These are phyloP conservation scores for Populus ilicifolia DNA, from an alignment of 345 rosid species.

Conservation along the genomic window DNA sequence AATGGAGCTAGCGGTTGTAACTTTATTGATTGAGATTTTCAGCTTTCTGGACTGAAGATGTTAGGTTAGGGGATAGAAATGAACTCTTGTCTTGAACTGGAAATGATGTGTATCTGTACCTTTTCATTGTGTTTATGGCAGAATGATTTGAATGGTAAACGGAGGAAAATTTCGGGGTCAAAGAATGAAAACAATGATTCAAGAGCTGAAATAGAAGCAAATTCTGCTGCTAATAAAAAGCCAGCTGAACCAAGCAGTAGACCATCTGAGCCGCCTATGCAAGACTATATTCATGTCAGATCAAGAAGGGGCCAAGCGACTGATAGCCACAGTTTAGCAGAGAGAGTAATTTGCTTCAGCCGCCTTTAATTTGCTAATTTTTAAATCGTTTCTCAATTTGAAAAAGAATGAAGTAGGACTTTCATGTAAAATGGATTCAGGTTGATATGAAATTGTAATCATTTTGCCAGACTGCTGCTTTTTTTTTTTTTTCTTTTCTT, in stretches of 20 bases:
- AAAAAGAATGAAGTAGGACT: not conserved
- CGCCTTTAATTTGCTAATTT: constrained; percentile 17
- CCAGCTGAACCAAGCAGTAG: constrained; percentile 12
- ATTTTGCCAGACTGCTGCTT: not conserved
- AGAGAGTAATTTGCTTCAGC: constrained; percentile 23
- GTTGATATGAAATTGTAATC: not conserved
- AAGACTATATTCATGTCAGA: constrained; percentile 31
- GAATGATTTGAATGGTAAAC: constrained; percentile 23
- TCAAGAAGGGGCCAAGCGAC: constrained; percentile 37
- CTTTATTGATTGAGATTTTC: not conserved
- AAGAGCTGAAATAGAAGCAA: constrained; percentile 16
- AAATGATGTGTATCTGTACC: not conserved
- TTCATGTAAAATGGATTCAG: not conserved
- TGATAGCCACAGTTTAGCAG: constrained; percentile 37
- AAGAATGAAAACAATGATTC: constrained; percentile 3
- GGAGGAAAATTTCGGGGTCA: constrained; percentile 15
- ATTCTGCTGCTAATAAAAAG: constrained; percentile 17
- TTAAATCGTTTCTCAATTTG: not conserved
- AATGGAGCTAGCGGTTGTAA: not conserved
- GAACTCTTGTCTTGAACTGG: not conserved
- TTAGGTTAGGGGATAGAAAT: not conserved
- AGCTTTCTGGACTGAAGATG: not conserved
- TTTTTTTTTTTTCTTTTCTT: not conserved
- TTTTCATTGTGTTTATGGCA: constrained; percentile 8
- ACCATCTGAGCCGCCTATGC: constrained; percentile 22